Percentiles rank a stretch among this genome's conserved stretches.
Evolutionary conservation across 768 basidiomycete genomes (phyloP).

Genomic region (Lentinula aciculospora): DNA sequence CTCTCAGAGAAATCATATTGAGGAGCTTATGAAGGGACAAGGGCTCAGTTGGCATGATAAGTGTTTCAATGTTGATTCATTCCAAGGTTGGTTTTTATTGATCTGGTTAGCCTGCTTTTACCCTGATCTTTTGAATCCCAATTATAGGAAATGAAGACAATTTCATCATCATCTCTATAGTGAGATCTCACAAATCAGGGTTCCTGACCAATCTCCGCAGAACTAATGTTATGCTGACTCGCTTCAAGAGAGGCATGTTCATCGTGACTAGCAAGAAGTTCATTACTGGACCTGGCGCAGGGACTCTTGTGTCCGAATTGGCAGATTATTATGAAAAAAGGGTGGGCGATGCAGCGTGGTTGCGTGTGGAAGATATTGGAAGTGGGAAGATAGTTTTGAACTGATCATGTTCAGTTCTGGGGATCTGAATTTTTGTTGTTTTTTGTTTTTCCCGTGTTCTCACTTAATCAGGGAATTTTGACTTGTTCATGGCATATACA

Average conservation of each 20-base stretch:
- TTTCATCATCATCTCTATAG: slow-evolving; percentile 68
- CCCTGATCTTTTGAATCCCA: slow-evolving; percentile 9
- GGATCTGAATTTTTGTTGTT: slow-evolving; percentile 7
- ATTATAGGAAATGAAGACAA: slow-evolving; percentile 76
- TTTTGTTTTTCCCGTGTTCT: background rate
- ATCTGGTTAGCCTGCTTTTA: slow-evolving; percentile 7
- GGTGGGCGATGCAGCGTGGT: slow-evolving; percentile 33
- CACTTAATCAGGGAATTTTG: background rate
- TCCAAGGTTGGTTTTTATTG: slow-evolving; percentile 54
- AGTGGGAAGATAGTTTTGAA: slow-evolving; percentile 23
- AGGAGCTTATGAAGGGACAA: slow-evolving; percentile 43
- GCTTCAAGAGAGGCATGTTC: slow-evolving; percentile 75
- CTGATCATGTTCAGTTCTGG: background rate
- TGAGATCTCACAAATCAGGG: slow-evolving; percentile 53
- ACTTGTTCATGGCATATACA: background rate
- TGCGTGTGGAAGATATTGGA: slow-evolving; percentile 31
- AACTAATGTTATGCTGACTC: slow-evolving; percentile 85
- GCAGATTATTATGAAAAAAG: slow-evolving; percentile 28
- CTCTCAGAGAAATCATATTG: slow-evolving; percentile 57
- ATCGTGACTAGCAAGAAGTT: slow-evolving; percentile 63
- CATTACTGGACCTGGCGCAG: slow-evolving; percentile 45
- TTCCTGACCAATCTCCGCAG: slow-evolving; percentile 62
- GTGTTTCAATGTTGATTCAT: slow-evolving; percentile 82
- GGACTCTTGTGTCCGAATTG: slow-evolving; percentile 39
- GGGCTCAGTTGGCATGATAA: slow-evolving; percentile 60